Evolutionary conservation across 345 rosid species (phyloP), one percentile per base, ranked within the genome.

Genomic region (Salix brachista): DNA sequence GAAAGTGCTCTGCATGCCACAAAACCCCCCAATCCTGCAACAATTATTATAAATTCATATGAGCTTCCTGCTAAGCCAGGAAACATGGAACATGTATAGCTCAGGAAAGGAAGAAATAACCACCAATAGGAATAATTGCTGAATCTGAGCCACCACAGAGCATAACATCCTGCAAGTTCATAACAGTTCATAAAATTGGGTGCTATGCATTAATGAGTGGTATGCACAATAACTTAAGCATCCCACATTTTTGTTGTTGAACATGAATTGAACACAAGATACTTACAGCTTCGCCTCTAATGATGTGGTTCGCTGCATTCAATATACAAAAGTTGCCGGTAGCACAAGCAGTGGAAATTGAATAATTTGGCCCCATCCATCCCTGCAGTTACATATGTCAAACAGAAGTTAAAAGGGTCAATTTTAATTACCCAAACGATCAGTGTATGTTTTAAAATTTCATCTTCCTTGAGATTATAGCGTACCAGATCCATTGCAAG

Each of bases 361-460:
- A 95, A 84, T 95, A 95, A 85, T 91, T 95, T 69, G 99, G 97
- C 16, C 99, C 99, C 98, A 91, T 95, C 99, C 97, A 93, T 73
- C 99, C 99, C 98, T 94, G 83, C 78, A 78, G 56, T 73, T 65
- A 12, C 19, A 65, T 7, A 67, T 21, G 73, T 17, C 78, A 28
- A 81, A 76, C 16, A 39, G 44, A 79, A 64, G 69, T 77, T 74
- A 67, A 72, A 81, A 77, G 18, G 54, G 44, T 81, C 70, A 68
- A 70, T 23, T 67, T 10, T 69, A 77, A 78, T 77, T 44, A 75
- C 25, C 44, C 77, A 17, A 37, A 41, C 69, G 50, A 65, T 75
- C 32, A 34, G 8, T 18, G 23, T 34, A 25, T 61, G 75, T 62
- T 62, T 41, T 36, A 12, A 70, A 42, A 72, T 72, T 54, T 70